phyloP scores from a whole-genome alignment of 768 basidiomycete species.

The Mycena amicta region DNA sequence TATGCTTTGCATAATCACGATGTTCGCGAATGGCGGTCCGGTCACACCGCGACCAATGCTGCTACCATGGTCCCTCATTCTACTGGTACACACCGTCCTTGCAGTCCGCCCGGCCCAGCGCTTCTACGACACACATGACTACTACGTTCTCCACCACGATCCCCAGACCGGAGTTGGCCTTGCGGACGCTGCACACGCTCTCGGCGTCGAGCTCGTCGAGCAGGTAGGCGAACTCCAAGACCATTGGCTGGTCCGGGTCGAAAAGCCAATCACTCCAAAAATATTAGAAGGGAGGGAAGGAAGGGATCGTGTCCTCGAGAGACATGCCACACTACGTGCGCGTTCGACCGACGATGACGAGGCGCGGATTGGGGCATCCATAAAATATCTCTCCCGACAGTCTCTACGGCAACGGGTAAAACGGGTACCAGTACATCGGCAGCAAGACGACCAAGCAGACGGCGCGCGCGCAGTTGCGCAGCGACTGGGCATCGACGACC shows the following conservation, averaged over 20 bases:
- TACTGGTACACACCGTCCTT: too few species aligned
- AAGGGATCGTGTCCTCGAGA: conserved; percentile 52
- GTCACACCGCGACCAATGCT: too few species aligned
- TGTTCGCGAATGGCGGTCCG: too few species aligned
- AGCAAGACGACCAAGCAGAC: conserved; percentile 12
- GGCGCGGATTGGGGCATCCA: conserved; percentile 39
- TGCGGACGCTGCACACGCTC: conserved; percentile 54
- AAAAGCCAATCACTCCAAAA: too few species aligned
- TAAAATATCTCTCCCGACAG: conserved; percentile 66
- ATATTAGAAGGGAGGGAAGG: conserved; percentile 30
- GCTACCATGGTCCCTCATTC: too few species aligned
- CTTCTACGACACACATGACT: conserved; percentile 67
- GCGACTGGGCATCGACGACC: conserved; percentile 63
- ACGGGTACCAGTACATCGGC: conserved; percentile 60
- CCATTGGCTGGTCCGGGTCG: conserved; percentile 85
- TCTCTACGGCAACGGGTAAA: conserved; percentile 66
- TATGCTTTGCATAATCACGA: too few species aligned
- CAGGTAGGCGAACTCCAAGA: conserved; percentile 80
- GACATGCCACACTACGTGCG: conserved; percentile 46
- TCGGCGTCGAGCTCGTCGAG: conserved; percentile 87
- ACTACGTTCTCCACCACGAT: conserved; percentile 78
- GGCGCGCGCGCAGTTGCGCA: conserved; percentile 15
- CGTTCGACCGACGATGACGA: conserved; percentile 18
- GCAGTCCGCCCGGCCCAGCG: conserved; percentile 53
- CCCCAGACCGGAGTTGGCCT: conserved; percentile 59